Base-by-base conservation (phyloP, 2,329 filamentous ascomycete genomes). In the Pleomassaria siparia region DNA sequence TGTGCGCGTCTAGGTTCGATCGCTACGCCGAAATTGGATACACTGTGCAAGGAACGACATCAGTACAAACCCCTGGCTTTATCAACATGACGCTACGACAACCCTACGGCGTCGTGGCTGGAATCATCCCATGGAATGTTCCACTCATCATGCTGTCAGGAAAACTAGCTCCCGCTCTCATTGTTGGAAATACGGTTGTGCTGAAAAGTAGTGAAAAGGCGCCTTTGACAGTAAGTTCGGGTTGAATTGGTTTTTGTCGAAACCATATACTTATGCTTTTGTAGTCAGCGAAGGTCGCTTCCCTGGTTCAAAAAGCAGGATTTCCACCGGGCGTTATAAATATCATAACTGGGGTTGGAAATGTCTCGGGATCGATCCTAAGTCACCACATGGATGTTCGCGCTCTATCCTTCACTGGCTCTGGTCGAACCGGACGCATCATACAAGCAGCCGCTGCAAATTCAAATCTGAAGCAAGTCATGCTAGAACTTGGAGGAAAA, bases 401-500 rank as follows among this genome's bases (percentile, higher is more conserved):
- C 78, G 88, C 88, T 46, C 80, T 94, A 62, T 87, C 83, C 65
- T 94, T 94, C 62, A 89, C 92, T 32, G 89, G 89, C 53, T 84
- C 87, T 67, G 91, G 91, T 75, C 87, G 88, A 75, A 89, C 89
- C 3, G 89, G 89, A 60, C 87, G 91, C 72, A 89, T 92, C 73
- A 92, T 94, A 68, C 92, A 86, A 55, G 63, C 60, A 71, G 74
- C 77, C 47, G 82, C 87, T 42, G 88, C 85, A 32, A 89, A 87
- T 3, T 88, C 87, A 57, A 90, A 92, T 63, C 87, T 89, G 59
- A 92, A 94, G 79, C 85, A 88, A 61, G 88, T 91, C 16, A 88
- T 91, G 74, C 88, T 89, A 64, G 92, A 94, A 73, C 76, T 94
- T 47, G 89, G 89, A 25, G 89, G 89, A 59, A 94, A 94, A 79